These are phyloP conservation scores for Cairneyella variabilis DNA, from an alignment of 495 filamentous ascomycete genomes.

Conservation along the genomic window DNA sequence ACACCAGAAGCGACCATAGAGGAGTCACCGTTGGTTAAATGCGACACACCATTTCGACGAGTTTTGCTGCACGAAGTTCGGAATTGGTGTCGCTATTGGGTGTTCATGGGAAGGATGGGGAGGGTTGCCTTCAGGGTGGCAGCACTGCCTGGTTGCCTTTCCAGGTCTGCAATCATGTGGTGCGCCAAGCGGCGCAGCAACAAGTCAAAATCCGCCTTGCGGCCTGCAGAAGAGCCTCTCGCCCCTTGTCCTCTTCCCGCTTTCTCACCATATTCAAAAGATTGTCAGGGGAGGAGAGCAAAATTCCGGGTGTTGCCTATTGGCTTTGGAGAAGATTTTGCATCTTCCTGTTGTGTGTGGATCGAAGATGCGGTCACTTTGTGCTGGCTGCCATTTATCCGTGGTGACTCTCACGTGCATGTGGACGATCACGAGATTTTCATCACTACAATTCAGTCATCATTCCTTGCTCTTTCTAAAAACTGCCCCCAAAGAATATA, in stretches of 20 bases:
- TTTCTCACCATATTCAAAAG: neutral
- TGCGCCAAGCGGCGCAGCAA: constrained; percentile 5
- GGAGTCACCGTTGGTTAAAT: constrained; percentile 10
- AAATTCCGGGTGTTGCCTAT: constrained; percentile 1
- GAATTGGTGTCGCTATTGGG: too few relatives aligned
- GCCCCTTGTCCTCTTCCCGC: neutral
- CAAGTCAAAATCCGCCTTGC: constrained; percentile 7
- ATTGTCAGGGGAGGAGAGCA: neutral
- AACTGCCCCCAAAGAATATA: neutral
- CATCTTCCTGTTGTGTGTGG: neutral
- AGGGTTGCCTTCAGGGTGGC: neutral
- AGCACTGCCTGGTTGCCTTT: constrained; percentile 18
- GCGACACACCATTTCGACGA: constrained; percentile 5
- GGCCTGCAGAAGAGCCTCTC: neutral
- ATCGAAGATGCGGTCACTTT: neutral
- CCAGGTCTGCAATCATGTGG: neutral
- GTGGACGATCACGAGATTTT: constrained; percentile 6
- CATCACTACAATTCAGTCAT: constrained; percentile 7
- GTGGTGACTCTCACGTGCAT: constrained; percentile 18
- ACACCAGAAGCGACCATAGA: constrained; percentile 1
- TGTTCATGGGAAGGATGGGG: neutral
- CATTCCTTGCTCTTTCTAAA: constrained; percentile 4
- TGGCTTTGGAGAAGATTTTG: neutral
- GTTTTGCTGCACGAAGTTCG: neutral
- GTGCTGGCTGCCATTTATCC: neutral